These are phyloP conservation scores for Yarrowia osloensis DNA, from an alignment of 805 yeast genomes.

Conservation along the genomic window DNA sequence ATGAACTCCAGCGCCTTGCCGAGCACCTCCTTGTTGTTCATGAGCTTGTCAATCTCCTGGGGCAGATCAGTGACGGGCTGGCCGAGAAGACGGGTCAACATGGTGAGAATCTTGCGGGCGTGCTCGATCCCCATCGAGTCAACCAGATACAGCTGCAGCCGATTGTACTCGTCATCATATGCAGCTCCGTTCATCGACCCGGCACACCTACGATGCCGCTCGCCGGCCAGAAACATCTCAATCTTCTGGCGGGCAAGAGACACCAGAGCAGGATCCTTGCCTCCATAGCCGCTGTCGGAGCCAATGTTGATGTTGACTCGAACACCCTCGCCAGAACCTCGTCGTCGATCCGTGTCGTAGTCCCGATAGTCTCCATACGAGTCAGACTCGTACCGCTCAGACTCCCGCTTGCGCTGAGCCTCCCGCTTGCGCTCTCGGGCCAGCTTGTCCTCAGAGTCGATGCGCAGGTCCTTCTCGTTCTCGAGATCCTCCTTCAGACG, in stretches of 20 bases:
- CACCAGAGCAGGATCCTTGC: not conserved
- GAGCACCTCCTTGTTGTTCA: not conserved
- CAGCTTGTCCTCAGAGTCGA: not conserved
- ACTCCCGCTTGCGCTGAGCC: no score
- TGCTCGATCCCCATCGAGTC: not conserved
- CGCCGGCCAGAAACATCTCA: not conserved
- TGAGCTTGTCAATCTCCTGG: not conserved
- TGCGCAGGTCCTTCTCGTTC: no score
- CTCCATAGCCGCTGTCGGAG: not conserved
- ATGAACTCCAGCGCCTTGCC: not conserved
- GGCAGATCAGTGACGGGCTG: constrained; percentile 20
- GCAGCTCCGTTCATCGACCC: not conserved
- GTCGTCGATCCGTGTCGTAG: not conserved
- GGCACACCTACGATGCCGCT: constrained; percentile 5
- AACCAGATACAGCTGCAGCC: constrained; percentile 20
- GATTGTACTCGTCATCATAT: not conserved
- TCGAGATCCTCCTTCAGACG: no score
- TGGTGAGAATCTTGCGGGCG: constrained; percentile 1
- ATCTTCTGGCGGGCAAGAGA: constrained; percentile 4
- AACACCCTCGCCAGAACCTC: not conserved
- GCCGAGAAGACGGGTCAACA: not conserved
- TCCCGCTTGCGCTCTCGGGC: no score
- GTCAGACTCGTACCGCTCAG: not conserved
- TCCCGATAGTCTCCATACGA: not conserved
- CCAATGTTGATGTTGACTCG: constrained; percentile 8